Evolutionary conservation across 148 eudicot genomes (phyloP), one percentile per base, ranked within the genome.

Genomic region (Vaccinium vitisidaea): DNA sequence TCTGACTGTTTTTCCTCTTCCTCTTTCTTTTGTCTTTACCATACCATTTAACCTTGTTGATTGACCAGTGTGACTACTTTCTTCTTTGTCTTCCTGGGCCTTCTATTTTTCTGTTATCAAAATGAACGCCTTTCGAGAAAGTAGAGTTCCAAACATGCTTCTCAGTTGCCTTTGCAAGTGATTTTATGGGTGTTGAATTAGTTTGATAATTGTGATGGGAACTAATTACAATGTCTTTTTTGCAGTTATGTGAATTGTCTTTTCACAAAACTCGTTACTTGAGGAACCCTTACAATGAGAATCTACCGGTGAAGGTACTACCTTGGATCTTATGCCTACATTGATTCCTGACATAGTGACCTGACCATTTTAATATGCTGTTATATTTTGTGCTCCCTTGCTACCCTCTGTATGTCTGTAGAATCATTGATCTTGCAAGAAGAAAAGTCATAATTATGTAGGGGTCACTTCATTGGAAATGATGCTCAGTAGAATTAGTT

Each of bases 211-310:
- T 67, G 1, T 67, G 69, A 67, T 56, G 14, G 80, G 49, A 83
- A 56, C 65, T 75, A 53, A 83, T 1, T 50, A 52, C 27, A 84
- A 80, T 80, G 25, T 90, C 84, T 80, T 63, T 80, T 75, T 70
- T 92, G 94, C 97, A 96, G 99, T 92, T 96, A 54, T 92, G 97
- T 87, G 99, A 96, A 91, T 86, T 96, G 86, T 91, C 99, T 83
- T 96, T 96, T 88, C 93, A 96, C 85, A 93, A 94, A 91, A 96
- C 99, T 70, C 95, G 97, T 85, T 94, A 93, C 88, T 88, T 96
- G 95, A 92, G 99, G 91, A 96, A 96, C 84, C 99, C 99, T 25
- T 96, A 89, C 88, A 96, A 96, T 82, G 99, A 96, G 86, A 96
- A 94, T 86, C 88, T 96, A 75, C 99, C 99, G 48, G 99, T 96